Base-by-base conservation (phyloP, 1,284 basidiomycete species). In the Butyriboletus appendiculatus region DNA sequence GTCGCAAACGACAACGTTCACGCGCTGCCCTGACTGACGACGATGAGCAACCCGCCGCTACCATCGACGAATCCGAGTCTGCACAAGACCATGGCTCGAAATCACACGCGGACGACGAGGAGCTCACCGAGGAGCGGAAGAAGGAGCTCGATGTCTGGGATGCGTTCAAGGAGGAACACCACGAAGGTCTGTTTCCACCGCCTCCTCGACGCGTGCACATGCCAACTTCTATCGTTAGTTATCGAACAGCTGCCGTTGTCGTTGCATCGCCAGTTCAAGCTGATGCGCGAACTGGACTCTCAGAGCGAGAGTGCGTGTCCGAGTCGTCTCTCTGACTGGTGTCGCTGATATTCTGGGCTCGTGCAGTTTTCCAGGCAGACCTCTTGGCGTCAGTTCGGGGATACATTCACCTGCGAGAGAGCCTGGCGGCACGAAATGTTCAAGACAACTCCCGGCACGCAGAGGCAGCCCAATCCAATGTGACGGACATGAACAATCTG, bases 211-310 rank as follows among this genome's bases (percentile, higher is more conserved):
- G 38, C 28, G 46, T 30, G 41, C 39, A 35, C 7, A 15, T 15
- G 1, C 26, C 9, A 14, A 46, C 20, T 20, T 15, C 1, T 18
- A 10, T 28, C 22, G 43, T 53, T 59, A 92, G 90, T 89, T 49
- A 81, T 94, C 50, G 94, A 96, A 63, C 92, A 95, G 69, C 73
- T 96, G 6, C 94, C 94, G 3, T 74, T 96, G 54, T 90, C 91
- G 50, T 70, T 96, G 49, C 88, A 92, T 64, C 79, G 94, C 37
- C 88, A 91, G 54, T 90, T 88, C 69, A 77, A 84, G 22, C 75
- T 96, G 34, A 80, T 95, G 65, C 76, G 81, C n/a, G 93, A 96
- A 70, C 74, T 95, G 30, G 94, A 96, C 62, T 78, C 84, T 56
- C 90, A 92, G 66, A 79, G 83, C 49, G 71, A 81, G 48, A 74